Conservation (phyloP, 2,329 filamentous ascomycete species). For the Fusarium albosuccineum region DNA sequence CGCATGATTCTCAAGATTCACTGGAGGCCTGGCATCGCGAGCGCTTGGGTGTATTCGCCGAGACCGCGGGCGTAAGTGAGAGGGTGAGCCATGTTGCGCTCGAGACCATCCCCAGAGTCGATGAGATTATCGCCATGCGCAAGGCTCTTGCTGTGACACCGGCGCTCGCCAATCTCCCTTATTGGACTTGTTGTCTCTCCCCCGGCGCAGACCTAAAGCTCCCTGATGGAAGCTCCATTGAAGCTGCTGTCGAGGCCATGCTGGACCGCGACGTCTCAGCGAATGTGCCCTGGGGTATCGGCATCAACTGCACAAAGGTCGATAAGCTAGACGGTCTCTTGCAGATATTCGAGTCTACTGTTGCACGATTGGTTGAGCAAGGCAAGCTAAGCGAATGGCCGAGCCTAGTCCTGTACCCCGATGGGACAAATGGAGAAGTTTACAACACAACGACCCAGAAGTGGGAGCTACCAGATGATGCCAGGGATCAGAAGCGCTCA, state of each 20-base stretch:
- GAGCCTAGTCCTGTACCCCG: constrained; percentile 73
- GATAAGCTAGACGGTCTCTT: constrained; percentile 70
- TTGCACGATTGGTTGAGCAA: constrained; percentile 54
- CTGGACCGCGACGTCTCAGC: constrained; percentile 46
- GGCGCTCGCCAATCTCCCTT: constrained; percentile 52
- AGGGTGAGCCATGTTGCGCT: constrained; percentile 69
- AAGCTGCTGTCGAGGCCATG: constrained; percentile 54
- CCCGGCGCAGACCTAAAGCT: constrained; percentile 65
- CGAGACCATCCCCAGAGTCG: constrained; percentile 74
- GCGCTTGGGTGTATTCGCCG: constrained; percentile 64
- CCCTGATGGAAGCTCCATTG: constrained; percentile 66
- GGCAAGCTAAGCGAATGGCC: constrained; percentile 59
- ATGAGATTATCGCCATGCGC: constrained; percentile 72
- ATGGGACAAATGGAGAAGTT: constrained; percentile 76
- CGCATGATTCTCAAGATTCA: constrained; percentile 57
- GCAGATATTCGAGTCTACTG: constrained; percentile 64
- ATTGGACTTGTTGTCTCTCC: constrained; percentile 75
- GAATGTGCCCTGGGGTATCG: constrained; percentile 69
- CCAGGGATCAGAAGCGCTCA: constrained; percentile 29
- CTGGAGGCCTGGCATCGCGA: constrained; percentile 70
- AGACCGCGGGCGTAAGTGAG: constrained; percentile 52
- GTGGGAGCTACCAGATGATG: constrained; percentile 64
- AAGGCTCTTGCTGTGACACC: constrained; percentile 53
- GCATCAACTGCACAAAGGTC: constrained; percentile 78
- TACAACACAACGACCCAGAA: constrained; percentile 73